Conservation (phyloP, 2,329 filamentous ascomycete genomes). For the Cercospora janseana region DNA sequence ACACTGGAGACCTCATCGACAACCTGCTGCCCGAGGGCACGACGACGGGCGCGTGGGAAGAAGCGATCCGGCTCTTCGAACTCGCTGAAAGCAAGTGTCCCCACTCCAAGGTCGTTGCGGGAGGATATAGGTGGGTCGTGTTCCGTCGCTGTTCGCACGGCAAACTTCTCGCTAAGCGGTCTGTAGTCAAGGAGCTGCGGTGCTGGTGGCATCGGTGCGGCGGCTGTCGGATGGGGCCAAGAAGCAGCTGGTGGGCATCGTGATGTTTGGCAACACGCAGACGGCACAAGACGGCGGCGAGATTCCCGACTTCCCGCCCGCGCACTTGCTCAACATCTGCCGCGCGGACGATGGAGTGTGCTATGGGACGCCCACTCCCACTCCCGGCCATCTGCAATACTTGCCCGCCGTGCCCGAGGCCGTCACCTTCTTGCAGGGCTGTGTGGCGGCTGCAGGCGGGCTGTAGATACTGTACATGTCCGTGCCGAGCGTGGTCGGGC, state of each 20-base stretch:
- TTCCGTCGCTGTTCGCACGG: no score
- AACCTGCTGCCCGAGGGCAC: slow-evolving; percentile 26
- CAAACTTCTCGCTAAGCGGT: no score
- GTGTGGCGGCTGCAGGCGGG: slow-evolving; percentile 1
- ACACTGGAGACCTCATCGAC: slow-evolving; percentile 17
- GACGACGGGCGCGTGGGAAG: slow-evolving; percentile 20
- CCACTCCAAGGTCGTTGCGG: slow-evolving; percentile 27
- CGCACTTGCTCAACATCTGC: slow-evolving; percentile 25
- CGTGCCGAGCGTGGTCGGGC: not conserved
- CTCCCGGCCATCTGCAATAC: slow-evolving; percentile 4
- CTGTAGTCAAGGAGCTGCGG: slow-evolving; percentile 41
- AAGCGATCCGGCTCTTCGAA: slow-evolving; percentile 24
- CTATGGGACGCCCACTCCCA: slow-evolving; percentile 1
- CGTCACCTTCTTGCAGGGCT: slow-evolving; percentile 4
- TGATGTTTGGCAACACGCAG: slow-evolving; percentile 42
- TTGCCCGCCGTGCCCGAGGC: not conserved
- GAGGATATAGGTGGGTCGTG: slow-evolving; percentile 27
- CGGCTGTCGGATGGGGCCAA: slow-evolving; percentile 31
- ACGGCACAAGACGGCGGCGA: slow-evolving; percentile 39
- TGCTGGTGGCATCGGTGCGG: slow-evolving; percentile 38
- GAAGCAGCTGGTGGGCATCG: slow-evolving; percentile 38
- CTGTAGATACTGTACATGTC: not conserved
- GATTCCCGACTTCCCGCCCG: slow-evolving; percentile 36
- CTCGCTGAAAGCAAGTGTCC: slow-evolving; percentile 29
- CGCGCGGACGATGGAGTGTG: slow-evolving; percentile 10